Evolutionary conservation across 805 yeast species (phyloP), one percentile per base, ranked within the genome.

Genomic region (Candida khao-thaluensis): DNA sequence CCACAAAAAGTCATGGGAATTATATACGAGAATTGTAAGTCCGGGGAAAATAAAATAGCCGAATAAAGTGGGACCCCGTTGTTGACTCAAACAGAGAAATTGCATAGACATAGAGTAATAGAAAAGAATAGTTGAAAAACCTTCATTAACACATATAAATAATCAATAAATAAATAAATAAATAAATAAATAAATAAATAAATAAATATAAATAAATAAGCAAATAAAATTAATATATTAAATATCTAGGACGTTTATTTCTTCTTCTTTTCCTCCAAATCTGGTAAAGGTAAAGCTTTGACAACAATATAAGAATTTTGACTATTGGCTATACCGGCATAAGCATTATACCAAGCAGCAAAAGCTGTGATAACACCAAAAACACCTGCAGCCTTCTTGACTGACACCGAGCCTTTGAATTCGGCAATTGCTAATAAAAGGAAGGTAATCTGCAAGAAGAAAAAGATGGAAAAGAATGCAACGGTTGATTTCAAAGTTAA

Each of bases 291-390:
- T 20, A 74, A 51, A 15, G 77, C 76, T 50, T 66, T 64, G 30
- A 70, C 66, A 18, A 72, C 64, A 31, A 82, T 33, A 55, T 80
- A 82, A 4, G 87, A 66, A 59, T 84, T 85, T 53, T 79, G 82
- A 25, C 63, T 65, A 43, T 74, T 83, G 21, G 86, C 69, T 28
- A 69, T 45, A 64, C 74, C 74, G 12, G 73, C 72, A 39, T 64
- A 69, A 11, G 74, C 74, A 48, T 66, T 66, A 38, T 69, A 69
- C 74, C 74, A 69, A 16, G 74, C 71, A 21, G 54, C 40, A 42
- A 69, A 65, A 4, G 73, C 69, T 31, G 74, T 64, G 23, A 69
- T 46, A 9, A 68, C 18, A 5, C 73, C 74, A 42, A 68, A 66
- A 5, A 66, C 69, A 24, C 74, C 74, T 9, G 57, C 72, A 18